Conservation (phyloP, 2,329 filamentous ascomycete genomes). For the Pestalotiopsis sp. region DNA sequence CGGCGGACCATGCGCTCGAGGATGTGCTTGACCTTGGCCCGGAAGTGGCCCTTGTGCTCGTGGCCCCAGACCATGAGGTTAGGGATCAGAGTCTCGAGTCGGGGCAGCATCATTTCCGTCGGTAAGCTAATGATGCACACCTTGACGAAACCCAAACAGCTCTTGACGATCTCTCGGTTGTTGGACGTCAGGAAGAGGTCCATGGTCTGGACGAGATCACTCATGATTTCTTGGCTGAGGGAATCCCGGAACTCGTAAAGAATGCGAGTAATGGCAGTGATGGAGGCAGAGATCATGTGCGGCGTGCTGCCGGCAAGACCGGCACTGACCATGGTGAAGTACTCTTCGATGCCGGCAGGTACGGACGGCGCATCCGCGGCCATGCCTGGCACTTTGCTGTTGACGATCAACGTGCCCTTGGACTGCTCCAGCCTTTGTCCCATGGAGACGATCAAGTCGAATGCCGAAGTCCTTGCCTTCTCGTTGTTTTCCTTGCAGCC, state of each 20-base stretch:
- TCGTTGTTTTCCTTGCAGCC: slow-evolving; percentile 98
- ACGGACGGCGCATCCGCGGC: slow-evolving; percentile 74
- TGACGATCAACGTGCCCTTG: slow-evolving; percentile 74
- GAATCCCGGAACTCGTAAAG: slow-evolving; percentile 84
- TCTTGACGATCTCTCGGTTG: slow-evolving; percentile 94
- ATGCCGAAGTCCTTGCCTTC: slow-evolving; percentile 84
- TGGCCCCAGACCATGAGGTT: slow-evolving; percentile 96
- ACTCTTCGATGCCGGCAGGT: slow-evolving; percentile 85
- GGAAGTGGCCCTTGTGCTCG: slow-evolving; percentile 97
- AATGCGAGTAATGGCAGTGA: slow-evolving; percentile 90
- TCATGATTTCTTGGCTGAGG: slow-evolving; percentile 68
- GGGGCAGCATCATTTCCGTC: slow-evolving; percentile 73
- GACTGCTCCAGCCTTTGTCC: slow-evolving; percentile 72
- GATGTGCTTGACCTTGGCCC: slow-evolving; percentile 97
- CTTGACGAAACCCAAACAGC: slow-evolving; percentile 94
- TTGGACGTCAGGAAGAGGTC: slow-evolving; percentile 95
- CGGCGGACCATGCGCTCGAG: slow-evolving; percentile 90
- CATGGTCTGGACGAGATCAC: slow-evolving; percentile 89
- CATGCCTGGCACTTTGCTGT: slow-evolving; percentile 87
- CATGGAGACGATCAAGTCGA: slow-evolving; percentile 86
- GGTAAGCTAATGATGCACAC: slow-evolving; percentile 88
- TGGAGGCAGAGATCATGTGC: slow-evolving; percentile 97
- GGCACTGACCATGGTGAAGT: slow-evolving; percentile 97
- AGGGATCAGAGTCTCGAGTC: slow-evolving; percentile 76
- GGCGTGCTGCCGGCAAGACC: slow-evolving; percentile 90